phyloP scores from a whole-genome alignment of 2,329 filamentous ascomycete genomes.

The Fusarium redolens region DNA sequence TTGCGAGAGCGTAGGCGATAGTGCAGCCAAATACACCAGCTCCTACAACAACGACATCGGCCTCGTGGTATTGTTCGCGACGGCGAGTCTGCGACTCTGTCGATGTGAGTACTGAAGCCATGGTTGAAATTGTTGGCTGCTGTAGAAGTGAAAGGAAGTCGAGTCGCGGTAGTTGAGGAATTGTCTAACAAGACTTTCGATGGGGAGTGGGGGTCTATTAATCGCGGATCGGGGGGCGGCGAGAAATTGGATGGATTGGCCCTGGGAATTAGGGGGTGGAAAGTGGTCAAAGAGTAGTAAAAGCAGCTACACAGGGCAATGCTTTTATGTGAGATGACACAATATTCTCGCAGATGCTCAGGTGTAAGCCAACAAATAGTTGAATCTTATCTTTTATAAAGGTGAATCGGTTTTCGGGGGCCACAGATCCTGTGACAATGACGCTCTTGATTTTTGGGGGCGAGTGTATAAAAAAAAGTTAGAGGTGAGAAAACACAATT shows the following conservation, averaged over 20 bases:
- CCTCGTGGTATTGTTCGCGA: slow-evolving; percentile 68
- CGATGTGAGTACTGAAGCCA: slow-evolving; percentile 48
- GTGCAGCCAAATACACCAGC: slow-evolving; percentile 92
- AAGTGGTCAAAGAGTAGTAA: slow-evolving; percentile 7
- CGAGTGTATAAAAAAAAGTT: neutral
- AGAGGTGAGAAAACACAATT: neutral
- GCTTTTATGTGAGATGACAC: neutral
- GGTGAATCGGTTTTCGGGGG: slow-evolving; percentile 23
- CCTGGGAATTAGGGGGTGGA: slow-evolving; percentile 21
- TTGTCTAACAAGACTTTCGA: slow-evolving; percentile 31
- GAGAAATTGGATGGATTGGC: slow-evolving; percentile 37
- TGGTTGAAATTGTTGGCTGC: slow-evolving; percentile 43
- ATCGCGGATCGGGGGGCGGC: slow-evolving; percentile 34
- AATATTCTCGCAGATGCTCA: neutral
- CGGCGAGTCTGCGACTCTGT: slow-evolving; percentile 59
- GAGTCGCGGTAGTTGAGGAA: slow-evolving; percentile 3
- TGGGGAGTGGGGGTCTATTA: slow-evolving; percentile 32
- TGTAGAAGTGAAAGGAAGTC: neutral
- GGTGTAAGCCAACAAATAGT: neutral
- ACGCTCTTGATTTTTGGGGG: slow-evolving; percentile 29
- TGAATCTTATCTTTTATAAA: neutral
- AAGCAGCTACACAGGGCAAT: neutral
- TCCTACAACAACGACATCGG: slow-evolving; percentile 91
- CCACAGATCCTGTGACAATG: slow-evolving; percentile 35
- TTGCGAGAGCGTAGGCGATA: slow-evolving; percentile 83